Evolutionary conservation across 2,329 filamentous ascomycete genomes (phyloP), one percentile per base, ranked within the genome.

Genomic region (Phialophora expanda): DNA sequence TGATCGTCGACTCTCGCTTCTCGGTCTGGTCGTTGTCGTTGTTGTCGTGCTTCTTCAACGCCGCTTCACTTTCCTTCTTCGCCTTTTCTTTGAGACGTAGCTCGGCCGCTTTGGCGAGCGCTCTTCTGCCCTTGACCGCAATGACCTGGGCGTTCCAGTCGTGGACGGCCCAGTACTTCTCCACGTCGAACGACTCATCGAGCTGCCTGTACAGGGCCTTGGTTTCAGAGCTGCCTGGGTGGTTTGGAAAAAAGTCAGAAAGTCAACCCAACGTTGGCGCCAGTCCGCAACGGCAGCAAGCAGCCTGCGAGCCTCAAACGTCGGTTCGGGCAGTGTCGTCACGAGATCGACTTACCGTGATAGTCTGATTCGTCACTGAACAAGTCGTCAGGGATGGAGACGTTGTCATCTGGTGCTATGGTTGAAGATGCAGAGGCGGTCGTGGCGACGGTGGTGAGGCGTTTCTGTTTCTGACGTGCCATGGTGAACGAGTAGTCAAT

Each of bases 171-270:
- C 83, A 85, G 82, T 86, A 89, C 44, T 76, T 72, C 12, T 78
- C 71, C 28, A 80, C 76, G 69, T 87, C 78, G 70, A 88, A 87
- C 17, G 73, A 71, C n/a, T 78, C 74, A 14, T 84, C 84, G 54
- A 83, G 81, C n/a, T 77, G 71, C 70, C 86, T 78, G 0, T 90
- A 81, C 1, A 76, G 74, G 20, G 75, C 72, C 57, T 82, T 80
- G 28, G 81, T 79, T 6, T 82, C 76, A 8, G 84, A 80, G 63
- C 87, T 84, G 59, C 89, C 89, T 91, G 69, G 17, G 7, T 44
- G 51, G 48, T 53, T 53, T 1, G 4, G 26, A 53, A 53, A 53
- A 53, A 53, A 8, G 48, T 53, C 48, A 53, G 48, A 17, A 28
- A 7, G 14, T 44, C 38, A n/a, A n/a, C 20, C 9, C 9, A 12